phyloP scores from a whole-genome alignment of 2,329 filamentous ascomycete genomes.

The Apiospora phragmitis region DNA sequence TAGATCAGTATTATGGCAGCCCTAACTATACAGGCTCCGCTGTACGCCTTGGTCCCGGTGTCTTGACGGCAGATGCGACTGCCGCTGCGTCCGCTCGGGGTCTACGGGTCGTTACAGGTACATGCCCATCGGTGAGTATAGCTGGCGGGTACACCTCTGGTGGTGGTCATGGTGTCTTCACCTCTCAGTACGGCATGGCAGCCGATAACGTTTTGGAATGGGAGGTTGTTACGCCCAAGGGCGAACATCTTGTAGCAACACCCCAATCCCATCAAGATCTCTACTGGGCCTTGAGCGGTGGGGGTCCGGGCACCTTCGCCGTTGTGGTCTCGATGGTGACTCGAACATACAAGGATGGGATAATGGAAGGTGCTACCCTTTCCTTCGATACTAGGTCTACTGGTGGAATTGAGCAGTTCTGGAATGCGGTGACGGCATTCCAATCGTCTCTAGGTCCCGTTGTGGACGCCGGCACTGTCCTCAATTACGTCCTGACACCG shows the following conservation, averaged over 20 bases:
- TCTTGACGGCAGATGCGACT: too few species aligned
- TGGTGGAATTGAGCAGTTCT: slow-evolving; percentile 9
- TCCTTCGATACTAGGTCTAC: slow-evolving; percentile 35
- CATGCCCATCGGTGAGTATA: slow-evolving; percentile 9
- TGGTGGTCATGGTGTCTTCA: slow-evolving; percentile 57
- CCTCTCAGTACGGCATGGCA: slow-evolving; percentile 52
- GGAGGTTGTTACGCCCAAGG: slow-evolving; percentile 54
- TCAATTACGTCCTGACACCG: not conserved
- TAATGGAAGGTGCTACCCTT: slow-evolving; percentile 44
- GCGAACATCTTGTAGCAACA: slow-evolving; percentile 47
- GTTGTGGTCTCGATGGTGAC: slow-evolving; percentile 54
- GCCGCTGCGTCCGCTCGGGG: not conserved
- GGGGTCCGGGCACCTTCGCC: slow-evolving; percentile 59
- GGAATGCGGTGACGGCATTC: slow-evolving; percentile 7
- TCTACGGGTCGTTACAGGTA: not conserved
- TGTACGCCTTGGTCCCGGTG: too few species aligned
- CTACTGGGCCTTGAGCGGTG: slow-evolving; percentile 63
- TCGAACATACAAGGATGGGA: slow-evolving; percentile 47
- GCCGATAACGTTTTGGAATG: slow-evolving; percentile 59
- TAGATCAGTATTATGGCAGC: too few species aligned
- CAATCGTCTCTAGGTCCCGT: not conserved
- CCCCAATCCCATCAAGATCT: slow-evolving; percentile 51
- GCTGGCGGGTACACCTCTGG: slow-evolving; percentile 32
- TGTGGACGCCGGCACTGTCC: not conserved
- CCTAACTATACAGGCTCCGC: too few species aligned